A percentile compares a stretch with the other conserved stretches of the same genome.
These are phyloP conservation scores for Puccinia hordei DNA, from an alignment of 1,284 basidiomycete genomes.

Conservation along the genomic window DNA sequence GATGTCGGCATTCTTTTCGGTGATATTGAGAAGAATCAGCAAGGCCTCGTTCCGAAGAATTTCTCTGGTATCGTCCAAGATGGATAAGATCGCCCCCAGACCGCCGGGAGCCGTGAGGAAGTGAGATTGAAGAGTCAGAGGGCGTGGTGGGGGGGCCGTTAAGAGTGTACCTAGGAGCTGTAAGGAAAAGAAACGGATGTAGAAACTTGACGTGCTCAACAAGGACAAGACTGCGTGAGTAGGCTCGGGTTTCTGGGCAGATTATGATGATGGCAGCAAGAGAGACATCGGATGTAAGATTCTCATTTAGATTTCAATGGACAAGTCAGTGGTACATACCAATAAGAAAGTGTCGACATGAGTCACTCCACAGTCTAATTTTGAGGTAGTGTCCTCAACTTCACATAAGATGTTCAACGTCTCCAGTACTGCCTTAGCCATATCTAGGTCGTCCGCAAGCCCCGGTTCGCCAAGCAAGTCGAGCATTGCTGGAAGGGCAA, in stretches of 20 bases:
- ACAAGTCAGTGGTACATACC: conserved; percentile 29
- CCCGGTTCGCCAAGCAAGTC: conserved; percentile 76
- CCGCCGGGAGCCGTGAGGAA: conserved; percentile 81
- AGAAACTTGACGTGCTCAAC: conserved; percentile 73
- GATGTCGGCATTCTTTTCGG: conserved; percentile 85
- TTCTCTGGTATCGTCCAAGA: conserved; percentile 77
- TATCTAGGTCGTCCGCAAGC: conserved; percentile 82
- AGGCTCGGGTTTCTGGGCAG: conserved; percentile 67
- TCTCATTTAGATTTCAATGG: conserved; percentile 44
- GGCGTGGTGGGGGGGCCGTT: conserved; percentile 66
- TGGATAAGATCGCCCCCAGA: conserved; percentile 68
- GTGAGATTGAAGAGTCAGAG: conserved; percentile 79
- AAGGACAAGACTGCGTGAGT: conserved; percentile 77
- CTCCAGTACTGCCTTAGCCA: conserved; percentile 84
- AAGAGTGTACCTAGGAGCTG: conserved; percentile 80
- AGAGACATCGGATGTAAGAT: neutral
- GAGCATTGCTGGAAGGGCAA: conserved; percentile 73
- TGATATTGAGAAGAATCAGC: conserved; percentile 76
- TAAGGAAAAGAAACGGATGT: conserved; percentile 81
- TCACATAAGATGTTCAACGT: conserved; percentile 78
- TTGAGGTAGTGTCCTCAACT: conserved; percentile 55
- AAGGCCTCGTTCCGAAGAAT: conserved; percentile 79
- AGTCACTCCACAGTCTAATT: conserved; percentile 54
- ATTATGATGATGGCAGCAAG: conserved; percentile 2
- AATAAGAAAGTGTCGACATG: conserved; percentile 16